phyloP scores from a whole-genome alignment of 179 eudicot genomes.

The Amaranthus tricolor region DNA sequence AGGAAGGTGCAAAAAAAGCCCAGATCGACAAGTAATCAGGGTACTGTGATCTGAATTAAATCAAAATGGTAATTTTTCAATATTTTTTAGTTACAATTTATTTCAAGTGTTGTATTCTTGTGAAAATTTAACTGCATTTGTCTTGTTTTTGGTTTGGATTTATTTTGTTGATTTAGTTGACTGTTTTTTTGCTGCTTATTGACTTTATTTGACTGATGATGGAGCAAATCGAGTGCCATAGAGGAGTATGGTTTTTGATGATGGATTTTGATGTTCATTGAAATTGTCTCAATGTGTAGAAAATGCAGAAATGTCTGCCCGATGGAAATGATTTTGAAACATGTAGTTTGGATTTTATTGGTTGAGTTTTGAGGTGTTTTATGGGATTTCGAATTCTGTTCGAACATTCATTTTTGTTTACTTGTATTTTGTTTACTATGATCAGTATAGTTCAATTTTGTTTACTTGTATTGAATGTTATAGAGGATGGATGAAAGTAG shows the following conservation, averaged over 20 bases:
- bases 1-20: neutral
- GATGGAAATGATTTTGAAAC: neutral
- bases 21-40: slow-evolving; percentile 30
- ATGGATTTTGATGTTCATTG: neutral
- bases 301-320: neutral
- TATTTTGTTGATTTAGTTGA: slow-evolving; percentile 18
- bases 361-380: neutral
- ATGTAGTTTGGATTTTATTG: neutral
- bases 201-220: slow-evolving; percentile 36
- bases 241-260: no score
- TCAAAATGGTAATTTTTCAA: slow-evolving; percentile 30
- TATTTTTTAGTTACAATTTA: neutral
- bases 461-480: no score
- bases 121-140: neutral
- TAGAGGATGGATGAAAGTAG: no score
- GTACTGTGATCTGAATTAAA: slow-evolving; percentile 26
- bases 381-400: neutral
- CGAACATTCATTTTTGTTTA: no score
- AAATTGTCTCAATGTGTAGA: no score
- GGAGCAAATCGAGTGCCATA: no score
- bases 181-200: slow-evolving; percentile 21
- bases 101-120: slow-evolving; percentile 1
- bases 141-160: neutral
- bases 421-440: no score
- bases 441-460: no score